A percentile compares a stretch with the other conserved stretches of the same genome.
Evolutionary conservation across 2,329 filamentous ascomycete genomes (phyloP).

Genomic region (Trichoderma oligosporum): DNA sequence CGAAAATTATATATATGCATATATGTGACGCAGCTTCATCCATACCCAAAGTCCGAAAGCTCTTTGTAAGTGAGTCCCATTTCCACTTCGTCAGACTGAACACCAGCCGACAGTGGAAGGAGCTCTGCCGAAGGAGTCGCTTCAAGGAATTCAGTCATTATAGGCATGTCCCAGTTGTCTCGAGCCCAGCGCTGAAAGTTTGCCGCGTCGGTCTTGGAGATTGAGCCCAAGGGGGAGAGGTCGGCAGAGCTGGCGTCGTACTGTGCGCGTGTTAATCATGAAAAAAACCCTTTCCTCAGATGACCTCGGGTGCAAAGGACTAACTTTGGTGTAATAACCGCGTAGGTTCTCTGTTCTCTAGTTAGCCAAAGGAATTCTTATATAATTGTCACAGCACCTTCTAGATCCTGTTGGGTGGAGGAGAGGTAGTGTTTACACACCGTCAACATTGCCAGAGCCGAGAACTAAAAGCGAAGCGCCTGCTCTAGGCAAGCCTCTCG

Average conservation of each 20-base stretch:
- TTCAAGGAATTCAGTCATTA: slow-evolving; percentile 59
- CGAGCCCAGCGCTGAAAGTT: slow-evolving; percentile 59
- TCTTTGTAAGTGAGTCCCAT: slow-evolving; percentile 7
- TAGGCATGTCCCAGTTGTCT: slow-evolving; percentile 55
- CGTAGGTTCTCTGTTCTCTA: slow-evolving; percentile 35
- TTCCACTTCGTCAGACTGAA: slow-evolving; percentile 37
- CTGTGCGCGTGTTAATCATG: not conserved
- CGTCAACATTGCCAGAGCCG: slow-evolving; percentile 30
- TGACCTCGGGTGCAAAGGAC: not conserved
- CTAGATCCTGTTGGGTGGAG: no score
- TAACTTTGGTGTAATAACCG: slow-evolving; percentile 56
- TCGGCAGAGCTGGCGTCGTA: slow-evolving; percentile 52
- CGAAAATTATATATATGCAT: no score
- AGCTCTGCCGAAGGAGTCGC: slow-evolving; percentile 55
- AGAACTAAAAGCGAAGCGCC: slow-evolving; percentile 29
- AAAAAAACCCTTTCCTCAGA: not conserved
- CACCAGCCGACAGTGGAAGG: slow-evolving; percentile 39
- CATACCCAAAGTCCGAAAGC: not conserved
- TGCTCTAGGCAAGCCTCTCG: slow-evolving; percentile 23
- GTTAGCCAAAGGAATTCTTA: not conserved
- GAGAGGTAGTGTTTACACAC: not conserved
- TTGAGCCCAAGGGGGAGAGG: slow-evolving; percentile 54
- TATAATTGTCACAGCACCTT: not conserved
- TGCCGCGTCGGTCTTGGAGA: slow-evolving; percentile 61
- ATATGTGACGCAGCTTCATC: not conserved